These are phyloP conservation scores for Rhynchosporium secalis DNA, from an alignment of 2,329 filamentous ascomycete species.

Conservation along the genomic window DNA sequence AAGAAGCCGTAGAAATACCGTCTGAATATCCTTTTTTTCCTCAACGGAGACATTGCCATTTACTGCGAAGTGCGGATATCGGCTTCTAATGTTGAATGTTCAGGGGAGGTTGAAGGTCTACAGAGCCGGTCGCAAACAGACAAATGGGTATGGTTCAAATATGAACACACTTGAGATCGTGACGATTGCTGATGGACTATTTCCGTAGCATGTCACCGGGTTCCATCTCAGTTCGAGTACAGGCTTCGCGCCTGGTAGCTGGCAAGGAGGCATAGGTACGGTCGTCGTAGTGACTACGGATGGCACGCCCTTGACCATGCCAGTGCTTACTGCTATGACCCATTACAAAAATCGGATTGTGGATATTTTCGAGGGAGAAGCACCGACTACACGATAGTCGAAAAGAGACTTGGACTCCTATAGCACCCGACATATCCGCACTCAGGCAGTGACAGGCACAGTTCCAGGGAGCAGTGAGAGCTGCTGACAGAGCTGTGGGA, in stretches of 20 bases:
- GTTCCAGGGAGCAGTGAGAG: neutral
- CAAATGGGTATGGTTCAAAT: conserved; percentile 1
- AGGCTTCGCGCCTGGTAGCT: conserved; percentile 10
- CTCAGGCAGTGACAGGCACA: neutral
- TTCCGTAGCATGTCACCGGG: conserved; percentile 11
- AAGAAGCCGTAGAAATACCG: conserved; percentile 1
- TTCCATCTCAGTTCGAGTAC: conserved; percentile 4
- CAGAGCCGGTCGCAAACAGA: neutral
- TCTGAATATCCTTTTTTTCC: neutral
- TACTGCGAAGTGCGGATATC: conserved; percentile 10
- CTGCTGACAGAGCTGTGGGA: neutral
- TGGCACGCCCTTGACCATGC: conserved; percentile 1
- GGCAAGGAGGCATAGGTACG: conserved; percentile 15
- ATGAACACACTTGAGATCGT: too few relatives aligned
- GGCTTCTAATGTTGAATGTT: conserved; percentile 1
- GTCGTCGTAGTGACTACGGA: conserved; percentile 12
- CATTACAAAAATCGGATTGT: conserved; percentile 16
- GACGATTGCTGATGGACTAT: neutral
- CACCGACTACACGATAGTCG: conserved; percentile 24
- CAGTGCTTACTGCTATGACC: conserved; percentile 3
- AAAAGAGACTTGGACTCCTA: conserved; percentile 23
- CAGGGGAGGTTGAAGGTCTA: conserved; percentile 2
- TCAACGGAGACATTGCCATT: conserved; percentile 3
- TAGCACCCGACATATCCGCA: neutral
- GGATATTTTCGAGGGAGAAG: conserved; percentile 3